phyloP scores from a whole-genome alignment of 768 basidiomycete species.

The Thelephora aurantiotincta region DNA sequence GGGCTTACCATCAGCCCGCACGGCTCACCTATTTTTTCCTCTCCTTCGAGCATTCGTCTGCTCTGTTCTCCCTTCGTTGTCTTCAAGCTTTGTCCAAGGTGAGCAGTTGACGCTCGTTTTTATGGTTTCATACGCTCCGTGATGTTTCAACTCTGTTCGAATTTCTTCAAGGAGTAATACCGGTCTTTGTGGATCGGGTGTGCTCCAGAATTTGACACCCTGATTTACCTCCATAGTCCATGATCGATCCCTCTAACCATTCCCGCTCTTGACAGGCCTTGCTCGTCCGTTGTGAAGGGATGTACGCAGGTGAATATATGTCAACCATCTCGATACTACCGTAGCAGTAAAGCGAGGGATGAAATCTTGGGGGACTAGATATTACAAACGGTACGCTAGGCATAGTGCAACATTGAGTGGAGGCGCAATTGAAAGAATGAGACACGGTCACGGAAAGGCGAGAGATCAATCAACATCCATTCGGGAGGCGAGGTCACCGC shows the following conservation, averaged over 20 bases:
- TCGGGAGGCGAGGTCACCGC: constrained; percentile 20
- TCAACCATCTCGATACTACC: too few relatives aligned
- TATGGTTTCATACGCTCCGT: constrained; percentile 26
- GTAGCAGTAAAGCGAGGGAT: too few relatives aligned
- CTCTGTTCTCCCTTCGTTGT: constrained; percentile 15
- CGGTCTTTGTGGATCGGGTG: constrained; percentile 29
- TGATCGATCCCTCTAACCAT: too few relatives aligned
- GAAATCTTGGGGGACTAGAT: too few relatives aligned
- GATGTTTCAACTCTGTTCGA: constrained; percentile 53
- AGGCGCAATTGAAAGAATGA: neutral
- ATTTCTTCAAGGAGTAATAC: constrained; percentile 90
- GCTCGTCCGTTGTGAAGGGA: too few relatives aligned
- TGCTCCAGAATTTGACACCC: constrained; percentile 67
- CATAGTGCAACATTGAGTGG: neutral
- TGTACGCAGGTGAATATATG: too few relatives aligned
- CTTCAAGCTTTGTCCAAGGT: constrained; percentile 2
- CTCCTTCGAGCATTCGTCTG: constrained; percentile 33
- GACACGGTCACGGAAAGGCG: constrained; percentile 3
- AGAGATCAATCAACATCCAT: constrained; percentile 40
- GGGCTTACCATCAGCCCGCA: constrained; percentile 81
- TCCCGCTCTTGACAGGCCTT: too few relatives aligned
- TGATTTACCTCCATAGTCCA: constrained; percentile 9
- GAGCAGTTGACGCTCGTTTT: constrained; percentile 6
- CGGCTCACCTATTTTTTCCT: constrained; percentile 39
- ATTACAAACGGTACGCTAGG: neutral